phyloP scores from a whole-genome alignment of 192 early-diverging fungal genomes.

The Backusella liffmaniae region DNA sequence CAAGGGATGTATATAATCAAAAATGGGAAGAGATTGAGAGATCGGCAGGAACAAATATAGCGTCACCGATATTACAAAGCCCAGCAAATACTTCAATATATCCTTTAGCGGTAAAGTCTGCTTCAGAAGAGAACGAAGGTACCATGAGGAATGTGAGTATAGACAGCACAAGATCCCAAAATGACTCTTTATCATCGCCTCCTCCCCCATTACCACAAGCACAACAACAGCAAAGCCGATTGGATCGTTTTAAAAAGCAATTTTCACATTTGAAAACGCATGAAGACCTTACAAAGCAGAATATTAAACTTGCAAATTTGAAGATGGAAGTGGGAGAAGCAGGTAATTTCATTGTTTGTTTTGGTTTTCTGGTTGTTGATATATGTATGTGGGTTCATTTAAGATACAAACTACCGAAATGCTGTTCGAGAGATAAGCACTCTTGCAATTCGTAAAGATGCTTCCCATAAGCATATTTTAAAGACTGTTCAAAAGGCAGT shows the following conservation, averaged over 20 bases:
- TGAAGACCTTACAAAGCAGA: slow-evolving; percentile 23
- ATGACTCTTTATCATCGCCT: neutral
- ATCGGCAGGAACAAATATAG: neutral
- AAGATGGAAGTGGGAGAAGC: slow-evolving; percentile 34
- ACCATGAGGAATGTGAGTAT: neutral
- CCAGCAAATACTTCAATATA: neutral
- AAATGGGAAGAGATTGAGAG: slow-evolving; percentile 29
- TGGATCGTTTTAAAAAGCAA: slow-evolving; percentile 25
- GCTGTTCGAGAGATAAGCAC: slow-evolving; percentile 17
- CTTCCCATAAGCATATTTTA: neutral
- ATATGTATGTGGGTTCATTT: neutral
- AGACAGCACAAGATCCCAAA: neutral
- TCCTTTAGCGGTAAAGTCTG: neutral
- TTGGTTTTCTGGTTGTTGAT: neutral
- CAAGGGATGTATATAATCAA: slow-evolving; percentile 11
- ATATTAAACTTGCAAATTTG: slow-evolving; percentile 25
- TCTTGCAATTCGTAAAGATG: neutral
- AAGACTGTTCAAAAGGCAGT: neutral
- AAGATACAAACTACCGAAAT: slow-evolving; percentile 24
- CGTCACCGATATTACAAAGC: neutral
- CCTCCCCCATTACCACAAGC: neutral
- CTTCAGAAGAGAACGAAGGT: neutral
- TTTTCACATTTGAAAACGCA: slow-evolving; percentile 17
- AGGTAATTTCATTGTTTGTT: slow-evolving; percentile 8
- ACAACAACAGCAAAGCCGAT: slow-evolving; percentile 16